Evolutionary conservation across 306 rosid species (phyloP).

Genomic region (Delonix regia): DNA sequence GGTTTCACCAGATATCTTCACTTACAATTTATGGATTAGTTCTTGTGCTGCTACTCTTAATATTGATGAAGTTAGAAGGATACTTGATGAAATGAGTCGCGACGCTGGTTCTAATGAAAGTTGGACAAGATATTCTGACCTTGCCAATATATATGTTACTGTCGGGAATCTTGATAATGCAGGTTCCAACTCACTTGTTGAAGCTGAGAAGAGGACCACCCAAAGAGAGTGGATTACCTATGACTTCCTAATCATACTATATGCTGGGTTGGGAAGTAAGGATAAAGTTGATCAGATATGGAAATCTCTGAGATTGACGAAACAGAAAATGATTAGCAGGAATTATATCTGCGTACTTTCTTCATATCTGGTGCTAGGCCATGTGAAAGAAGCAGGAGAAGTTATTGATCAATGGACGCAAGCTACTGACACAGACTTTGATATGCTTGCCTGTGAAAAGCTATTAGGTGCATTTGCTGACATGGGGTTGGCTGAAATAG

Average conservation of each 20-base stretch:
- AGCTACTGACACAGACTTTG: constrained; percentile 62
- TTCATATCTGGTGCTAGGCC: constrained; percentile 79
- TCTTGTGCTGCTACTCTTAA: constrained; percentile 75
- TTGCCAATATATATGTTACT: constrained; percentile 60
- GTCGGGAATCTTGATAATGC: constrained; percentile 57
- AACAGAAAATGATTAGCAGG: constrained; percentile 83
- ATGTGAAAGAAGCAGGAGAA: constrained; percentile 66
- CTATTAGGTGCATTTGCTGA: constrained; percentile 66
- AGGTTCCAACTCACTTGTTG: constrained; percentile 59
- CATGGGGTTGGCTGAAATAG: constrained; percentile 55
- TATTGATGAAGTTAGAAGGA: constrained; percentile 61
- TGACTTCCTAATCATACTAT: constrained; percentile 84
- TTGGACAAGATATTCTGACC: constrained; percentile 73
- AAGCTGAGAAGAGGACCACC: constrained; percentile 70
- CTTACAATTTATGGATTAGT: constrained; percentile 92
- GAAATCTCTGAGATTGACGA: constrained; percentile 80
- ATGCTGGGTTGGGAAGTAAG: constrained; percentile 77
- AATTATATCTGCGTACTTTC: constrained; percentile 72
- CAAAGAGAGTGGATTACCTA: constrained; percentile 90
- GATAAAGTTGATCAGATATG: constrained; percentile 81
- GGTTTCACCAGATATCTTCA: constrained; percentile 79
- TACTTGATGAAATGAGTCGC: constrained; percentile 72
- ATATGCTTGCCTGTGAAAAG: constrained; percentile 57
- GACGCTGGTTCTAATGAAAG: constrained; percentile 57
- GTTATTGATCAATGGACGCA: constrained; percentile 87